A percentile compares a stretch with the other conserved stretches of the same genome.
These are phyloP conservation scores for Gautieria morchelliformis DNA, from an alignment of 768 basidiomycete species.

Conservation along the genomic window DNA sequence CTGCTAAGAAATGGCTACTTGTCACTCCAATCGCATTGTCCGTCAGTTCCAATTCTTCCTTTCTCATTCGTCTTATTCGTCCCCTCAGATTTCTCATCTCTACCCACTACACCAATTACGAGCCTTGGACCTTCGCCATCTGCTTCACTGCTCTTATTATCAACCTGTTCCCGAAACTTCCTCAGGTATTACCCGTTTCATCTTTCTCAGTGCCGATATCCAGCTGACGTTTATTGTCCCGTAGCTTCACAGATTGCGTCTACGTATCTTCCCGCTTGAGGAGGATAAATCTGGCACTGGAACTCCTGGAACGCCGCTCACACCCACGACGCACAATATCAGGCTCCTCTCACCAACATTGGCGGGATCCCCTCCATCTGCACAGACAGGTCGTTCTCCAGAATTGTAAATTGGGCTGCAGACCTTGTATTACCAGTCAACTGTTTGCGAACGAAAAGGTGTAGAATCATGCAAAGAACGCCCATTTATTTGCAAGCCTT, in stretches of 20 bases:
- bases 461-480: background rate
- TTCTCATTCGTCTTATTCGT: constrained; percentile 9
- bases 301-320: constrained; percentile 11
- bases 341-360: constrained; percentile 5
- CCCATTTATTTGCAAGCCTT: background rate
- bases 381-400: background rate
- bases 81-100: constrained; percentile 79
- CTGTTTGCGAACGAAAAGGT: background rate
- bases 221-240: constrained; percentile 4
- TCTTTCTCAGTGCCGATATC: background rate
- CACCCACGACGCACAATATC: constrained; percentile 12
- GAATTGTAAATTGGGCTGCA: background rate
- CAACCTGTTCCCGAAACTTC: constrained; percentile 76
- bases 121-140: constrained; percentile 87
- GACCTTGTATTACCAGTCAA: background rate
- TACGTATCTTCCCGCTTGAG: constrained; percentile 58
- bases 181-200: constrained; percentile 50
- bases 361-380: background rate
- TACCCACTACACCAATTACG: constrained; percentile 96
- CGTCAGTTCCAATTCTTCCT: constrained; percentile 22
- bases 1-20: constrained; percentile 95
- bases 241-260: constrained; percentile 74
- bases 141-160: constrained; percentile 71
- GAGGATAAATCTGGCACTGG: constrained; percentile 22
- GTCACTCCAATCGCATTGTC: constrained; percentile 84